Evolutionary conservation across 2,329 filamentous ascomycete genomes (phyloP), one percentile per base, ranked within the genome.

Genomic region (Colletotrichum orchidophilum): DNA sequence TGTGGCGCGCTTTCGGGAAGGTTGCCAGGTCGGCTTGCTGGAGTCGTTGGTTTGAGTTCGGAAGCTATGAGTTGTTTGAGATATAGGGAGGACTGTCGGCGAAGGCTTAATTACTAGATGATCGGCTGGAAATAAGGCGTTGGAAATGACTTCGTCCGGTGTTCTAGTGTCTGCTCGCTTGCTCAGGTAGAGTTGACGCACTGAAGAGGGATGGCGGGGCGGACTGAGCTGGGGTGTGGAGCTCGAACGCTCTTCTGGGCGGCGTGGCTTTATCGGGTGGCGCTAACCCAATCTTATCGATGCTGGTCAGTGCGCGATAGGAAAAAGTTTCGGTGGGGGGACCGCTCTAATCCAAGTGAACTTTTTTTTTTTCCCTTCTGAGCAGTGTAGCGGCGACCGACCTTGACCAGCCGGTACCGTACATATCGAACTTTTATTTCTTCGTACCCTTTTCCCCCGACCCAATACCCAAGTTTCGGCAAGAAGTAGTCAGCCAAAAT

Each of bases 401-500:
- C 58, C 18, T 12, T 29, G 62, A 64, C 66, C 13, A 58, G 66
- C 52, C 15, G 66, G 61, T 46, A 54, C 53, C 53, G 62, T 63
- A 63, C 42, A 73, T 66, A 59, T 27, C 35, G 21, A 66, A 33
- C 26, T 21, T 60, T 46, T 55, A 49, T n/a, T 61, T 67, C n/a
- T 62, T 26, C 46, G 50, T 73, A 61, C 65, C 61, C 65, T 46
- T 54, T 29, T 57, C 18, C n/a, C 18, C 58, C 65, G 29, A 63
- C 33, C 55, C 35, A 66, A 68, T 63, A 61, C 74, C 74, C 71
- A 68, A 66, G 33, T 71, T n/a, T 71, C 65, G 64, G 54, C 26
- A 59, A 64, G 49, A 60, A 72, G 42, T 69, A 71, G 74, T 66
- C 73, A 69, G 75, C 80, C 80, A 90, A 81, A 78, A 97, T 97